These are phyloP conservation scores for Clonostachys rosea DNA, from an alignment of 2,329 filamentous ascomycete species.

Conservation along the genomic window DNA sequence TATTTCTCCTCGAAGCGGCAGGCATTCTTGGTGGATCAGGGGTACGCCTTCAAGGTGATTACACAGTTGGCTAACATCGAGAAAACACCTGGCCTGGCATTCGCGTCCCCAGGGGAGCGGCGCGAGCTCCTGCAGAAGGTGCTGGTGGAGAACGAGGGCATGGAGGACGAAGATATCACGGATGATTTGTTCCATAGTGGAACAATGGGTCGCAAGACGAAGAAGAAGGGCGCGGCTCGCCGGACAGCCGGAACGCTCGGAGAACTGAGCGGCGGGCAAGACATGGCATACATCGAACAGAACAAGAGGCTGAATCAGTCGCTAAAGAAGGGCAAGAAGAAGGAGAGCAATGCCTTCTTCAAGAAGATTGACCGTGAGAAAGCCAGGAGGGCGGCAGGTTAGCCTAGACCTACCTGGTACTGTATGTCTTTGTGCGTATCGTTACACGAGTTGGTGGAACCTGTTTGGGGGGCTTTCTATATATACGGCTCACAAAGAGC, in stretches of 20 bases:
- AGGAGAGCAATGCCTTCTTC: slow-evolving; percentile 32
- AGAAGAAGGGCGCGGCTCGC: slow-evolving; percentile 56
- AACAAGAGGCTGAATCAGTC: slow-evolving; percentile 62
- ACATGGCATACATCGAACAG: slow-evolving; percentile 94
- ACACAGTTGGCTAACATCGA: slow-evolving; percentile 92
- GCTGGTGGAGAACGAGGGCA: slow-evolving; percentile 78
- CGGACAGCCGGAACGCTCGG: slow-evolving; percentile 81
- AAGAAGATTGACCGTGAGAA: slow-evolving; percentile 37
- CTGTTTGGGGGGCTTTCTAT: no score
- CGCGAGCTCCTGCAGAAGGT: slow-evolving; percentile 86
- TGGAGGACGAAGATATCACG: slow-evolving; percentile 63
- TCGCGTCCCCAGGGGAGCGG: slow-evolving; percentile 72
- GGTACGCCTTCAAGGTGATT: slow-evolving; percentile 98
- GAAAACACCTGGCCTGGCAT: slow-evolving; percentile 73
- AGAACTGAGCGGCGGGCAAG: slow-evolving; percentile 84
- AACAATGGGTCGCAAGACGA: slow-evolving; percentile 36
- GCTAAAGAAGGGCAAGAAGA: slow-evolving; percentile 30
- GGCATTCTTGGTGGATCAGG: slow-evolving; percentile 95
- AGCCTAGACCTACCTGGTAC: slow-evolving; percentile 6
- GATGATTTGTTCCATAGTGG: slow-evolving; percentile 34
- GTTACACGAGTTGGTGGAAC: background rate
- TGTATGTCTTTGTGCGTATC: background rate
- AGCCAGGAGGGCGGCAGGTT: slow-evolving; percentile 24
- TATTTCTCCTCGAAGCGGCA: slow-evolving; percentile 95
- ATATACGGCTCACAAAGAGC: no score